Evolutionary conservation across 1,284 basidiomycete species (phyloP), one percentile per base, ranked within the genome.

Genomic region (Apiotrichum siamense): DNA sequence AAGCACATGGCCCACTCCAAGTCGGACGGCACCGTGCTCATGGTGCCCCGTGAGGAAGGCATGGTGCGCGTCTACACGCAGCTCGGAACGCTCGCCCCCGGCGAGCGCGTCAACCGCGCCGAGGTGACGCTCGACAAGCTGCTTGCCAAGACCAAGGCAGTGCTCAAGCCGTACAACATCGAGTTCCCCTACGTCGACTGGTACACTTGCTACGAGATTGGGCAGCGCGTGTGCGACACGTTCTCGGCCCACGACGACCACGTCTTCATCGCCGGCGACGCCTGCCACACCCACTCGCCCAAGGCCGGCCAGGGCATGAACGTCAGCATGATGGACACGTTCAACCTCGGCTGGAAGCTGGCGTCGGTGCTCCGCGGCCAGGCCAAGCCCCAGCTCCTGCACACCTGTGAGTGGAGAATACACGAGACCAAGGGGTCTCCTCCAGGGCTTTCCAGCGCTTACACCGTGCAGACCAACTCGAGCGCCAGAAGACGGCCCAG

Each of bases 91-190:
- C 49, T 61, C 6, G 36, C 43, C 26, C 54, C 57, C 6, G 59
- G 59, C 4, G 49, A 61, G 52, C 51, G 59, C 35, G 52, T 61
- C 18, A 50, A 61, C 49, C 59, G 59, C 31, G 49, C 33, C n/a
- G 55, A 49, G 12, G 59, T 61, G 61, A 83, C 83, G 66, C 75
- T 69, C 32, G 79, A 77, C 51, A 77, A 83, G 58, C 81, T 77
- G 3, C 81, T 85, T 0, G 76, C 82, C 52, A 76, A 80, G 60
- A 86, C 83, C 9, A 77, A 79, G 60, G 82, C 79, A 63, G 81
- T 83, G 4, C 76, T 91, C 31, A 61, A 78, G 40, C 88, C 88
- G 2, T 92, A 82, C 69, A 77, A 69, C 11, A 78, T 91, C 37
- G 72, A 79, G 6, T 77, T 70, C 39, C 60, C 60, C 12, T 58